Base-by-base conservation (phyloP, 1,284 basidiomycete genomes). In the Leccinum fallax region DNA sequence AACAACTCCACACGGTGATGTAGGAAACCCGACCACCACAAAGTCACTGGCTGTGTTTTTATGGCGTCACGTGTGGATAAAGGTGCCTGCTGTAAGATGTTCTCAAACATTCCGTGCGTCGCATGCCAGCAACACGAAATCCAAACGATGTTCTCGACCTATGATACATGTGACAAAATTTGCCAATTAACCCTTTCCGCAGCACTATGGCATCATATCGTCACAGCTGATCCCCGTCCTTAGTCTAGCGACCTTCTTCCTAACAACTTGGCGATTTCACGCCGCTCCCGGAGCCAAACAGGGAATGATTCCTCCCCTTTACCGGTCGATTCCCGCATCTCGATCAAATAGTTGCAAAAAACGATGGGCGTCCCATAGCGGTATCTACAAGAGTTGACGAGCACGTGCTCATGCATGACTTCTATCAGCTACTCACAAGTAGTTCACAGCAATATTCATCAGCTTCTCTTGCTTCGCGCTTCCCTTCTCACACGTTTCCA, bases 321-420 rank as follows among this genome's bases (percentile, higher is more conserved):
- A 34, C 78, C 73, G 2, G 34, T 36, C 56, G 76, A 77, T 65
- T 85, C 83, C 62, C 80, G 80, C 72, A 82, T 84, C 77, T 98
- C 97, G 59, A 99, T 87, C 66, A 99, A 80, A 76, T 97, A 99
- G 76, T 97, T 96, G 30, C 97, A 92, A 65, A 99, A 94, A 7
- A 95, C 94, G 68, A 99, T 97, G 53, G 98, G 80, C 7, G 93
- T 90, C 2, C 93, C 95, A 72, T 98, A 97, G 63, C 91, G 94
- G 76, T 86, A 87, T 65, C 88, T 91, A 63, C 55, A 52, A 7
- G 46, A 19, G 9, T 30, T 7, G 49, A 49, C 57, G 24, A 69
- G 56, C 53, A 52, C 5, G 52, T 53, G 46, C 43, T 38, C 34
- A 7, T 30, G 38, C 48, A 60, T 65, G 38, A 60, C 57, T 34